Conservation (phyloP, 1,284 basidiomycete species). For the Microbotryum saponariae region DNA sequence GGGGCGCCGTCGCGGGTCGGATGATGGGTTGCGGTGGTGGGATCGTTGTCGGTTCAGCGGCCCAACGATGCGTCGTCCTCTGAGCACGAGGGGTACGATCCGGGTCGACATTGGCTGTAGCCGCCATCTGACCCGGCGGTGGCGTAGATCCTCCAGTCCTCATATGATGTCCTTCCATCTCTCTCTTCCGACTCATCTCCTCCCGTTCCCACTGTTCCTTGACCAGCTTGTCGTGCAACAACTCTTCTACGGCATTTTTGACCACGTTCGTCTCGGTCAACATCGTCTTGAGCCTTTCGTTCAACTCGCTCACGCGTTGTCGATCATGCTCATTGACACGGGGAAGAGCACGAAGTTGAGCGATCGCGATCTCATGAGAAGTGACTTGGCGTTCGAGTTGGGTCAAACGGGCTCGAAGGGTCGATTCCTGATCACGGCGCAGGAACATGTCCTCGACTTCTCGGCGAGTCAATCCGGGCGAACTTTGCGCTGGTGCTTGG, state of each 20-base stretch:
- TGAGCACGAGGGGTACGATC: too few species aligned
- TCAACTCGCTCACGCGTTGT: background rate
- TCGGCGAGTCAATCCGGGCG: too few species aligned
- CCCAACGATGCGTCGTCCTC: too few species aligned
- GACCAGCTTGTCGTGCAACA: conserved; percentile 22
- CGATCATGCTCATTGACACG: conserved; percentile 3
- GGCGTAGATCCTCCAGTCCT: too few species aligned
- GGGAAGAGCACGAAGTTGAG: conserved; percentile 8
- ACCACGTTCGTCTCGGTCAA: conserved; percentile 30
- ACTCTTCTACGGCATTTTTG: conserved; percentile 24
- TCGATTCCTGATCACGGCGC: too few species aligned
- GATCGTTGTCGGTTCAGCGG: too few species aligned
- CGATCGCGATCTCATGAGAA: conserved; percentile 6
- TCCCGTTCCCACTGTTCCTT: conserved; percentile 9
- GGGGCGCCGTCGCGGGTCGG: too few species aligned
- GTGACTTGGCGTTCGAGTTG: background rate
- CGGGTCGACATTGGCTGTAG: too few species aligned
- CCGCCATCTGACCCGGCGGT: too few species aligned
- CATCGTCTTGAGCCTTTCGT: conserved; percentile 16
- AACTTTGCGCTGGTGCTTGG: too few species aligned
- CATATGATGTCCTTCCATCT: background rate
- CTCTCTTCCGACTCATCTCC: conserved; percentile 12
- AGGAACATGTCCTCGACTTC: too few species aligned
- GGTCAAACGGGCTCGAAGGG: background rate
- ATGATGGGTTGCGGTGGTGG: too few species aligned